phyloP scores from a whole-genome alignment of 1,284 basidiomycete genomes.

The Trametes sp. region DNA sequence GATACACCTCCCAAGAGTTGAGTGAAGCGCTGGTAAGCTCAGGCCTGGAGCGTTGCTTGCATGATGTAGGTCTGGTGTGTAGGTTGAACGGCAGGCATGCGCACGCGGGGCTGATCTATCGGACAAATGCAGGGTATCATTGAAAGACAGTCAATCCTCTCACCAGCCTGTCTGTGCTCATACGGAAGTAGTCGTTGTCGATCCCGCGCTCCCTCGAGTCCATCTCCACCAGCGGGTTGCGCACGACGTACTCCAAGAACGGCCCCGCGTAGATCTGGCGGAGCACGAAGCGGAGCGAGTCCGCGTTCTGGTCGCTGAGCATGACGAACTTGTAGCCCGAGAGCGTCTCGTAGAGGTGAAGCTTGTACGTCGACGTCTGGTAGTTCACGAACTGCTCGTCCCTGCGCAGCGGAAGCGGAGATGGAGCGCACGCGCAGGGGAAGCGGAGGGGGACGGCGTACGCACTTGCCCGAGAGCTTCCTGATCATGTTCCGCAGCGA shows the following conservation, averaged over 20 bases:
- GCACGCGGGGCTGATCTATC: background rate
- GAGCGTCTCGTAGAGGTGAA: conserved; percentile 92
- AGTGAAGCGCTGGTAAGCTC: too few relatives aligned
- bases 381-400: conserved; percentile 93
- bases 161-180: conserved; percentile 82
- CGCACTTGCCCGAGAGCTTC: conserved; percentile 87
- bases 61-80: too few relatives aligned
- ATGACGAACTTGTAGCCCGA: conserved; percentile 97
- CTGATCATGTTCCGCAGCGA: conserved; percentile 95
- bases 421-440: conserved; percentile 3
- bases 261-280: conserved; percentile 93
- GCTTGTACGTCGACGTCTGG: conserved; percentile 90
- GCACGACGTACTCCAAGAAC: conserved; percentile 92
- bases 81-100: background rate
- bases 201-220: conserved; percentile 84
- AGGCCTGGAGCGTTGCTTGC: too few relatives aligned
- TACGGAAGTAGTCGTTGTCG: conserved; percentile 91
- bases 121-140: conserved; percentile 22
- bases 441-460: conserved; percentile 20
- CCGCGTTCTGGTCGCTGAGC: conserved; percentile 86
- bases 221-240: conserved; percentile 88
- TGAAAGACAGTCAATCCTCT: conserved; percentile 67
- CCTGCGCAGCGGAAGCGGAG: conserved; percentile 47
- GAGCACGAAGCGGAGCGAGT: conserved; percentile 84
- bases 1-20: too few relatives aligned